These are phyloP conservation scores for Pseudocercospora pini-densiflorae DNA, from an alignment of 2,329 filamentous ascomycete genomes.

Conservation along the genomic window DNA sequence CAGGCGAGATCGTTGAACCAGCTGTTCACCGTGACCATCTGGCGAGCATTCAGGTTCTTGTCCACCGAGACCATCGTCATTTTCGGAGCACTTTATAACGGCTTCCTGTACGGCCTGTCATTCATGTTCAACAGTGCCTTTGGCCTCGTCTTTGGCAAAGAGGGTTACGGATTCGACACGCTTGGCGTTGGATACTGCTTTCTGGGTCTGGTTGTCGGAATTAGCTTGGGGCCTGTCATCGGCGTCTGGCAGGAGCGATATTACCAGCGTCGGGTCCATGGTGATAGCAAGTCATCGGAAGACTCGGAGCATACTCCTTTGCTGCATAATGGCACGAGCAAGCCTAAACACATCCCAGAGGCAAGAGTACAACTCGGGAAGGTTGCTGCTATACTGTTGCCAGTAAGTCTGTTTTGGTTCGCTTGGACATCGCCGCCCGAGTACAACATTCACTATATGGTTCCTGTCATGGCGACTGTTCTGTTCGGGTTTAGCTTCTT, in stretches of 20 bases:
- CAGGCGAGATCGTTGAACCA: conserved; percentile 45
- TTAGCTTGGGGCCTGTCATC: conserved; percentile 49
- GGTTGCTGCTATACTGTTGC: conserved; percentile 48
- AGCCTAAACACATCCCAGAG: conserved; percentile 45
- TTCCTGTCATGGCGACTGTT: conserved; percentile 53
- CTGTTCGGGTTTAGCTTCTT: conserved; percentile 59
- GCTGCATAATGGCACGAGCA: background rate
- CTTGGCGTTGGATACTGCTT: conserved; percentile 28
- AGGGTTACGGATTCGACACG: conserved; percentile 42
- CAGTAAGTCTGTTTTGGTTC: conserved; percentile 48
- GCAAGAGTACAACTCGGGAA: conserved; percentile 51
- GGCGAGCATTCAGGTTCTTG: conserved; percentile 54
- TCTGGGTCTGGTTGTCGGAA: conserved; percentile 46
- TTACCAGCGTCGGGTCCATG: conserved; percentile 45
- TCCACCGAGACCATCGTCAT: conserved; percentile 54
- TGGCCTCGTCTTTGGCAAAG: conserved; percentile 52
- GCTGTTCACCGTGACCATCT: conserved; percentile 49
- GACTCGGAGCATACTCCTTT: conserved; percentile 13
- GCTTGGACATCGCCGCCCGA: conserved; percentile 45
- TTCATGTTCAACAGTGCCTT: conserved; percentile 58
- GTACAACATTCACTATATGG: conserved; percentile 39
- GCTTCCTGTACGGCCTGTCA: conserved; percentile 54
- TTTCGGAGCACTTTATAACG: conserved; percentile 55
- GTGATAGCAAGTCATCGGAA: conserved; percentile 36
- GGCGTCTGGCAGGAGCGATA: conserved; percentile 53